Percentiles rank a stretch among this genome's conserved stretches.
Evolutionary conservation across 202 grass and related monocot species (phyloP).

Genomic region (Zoysia matrella): DNA sequence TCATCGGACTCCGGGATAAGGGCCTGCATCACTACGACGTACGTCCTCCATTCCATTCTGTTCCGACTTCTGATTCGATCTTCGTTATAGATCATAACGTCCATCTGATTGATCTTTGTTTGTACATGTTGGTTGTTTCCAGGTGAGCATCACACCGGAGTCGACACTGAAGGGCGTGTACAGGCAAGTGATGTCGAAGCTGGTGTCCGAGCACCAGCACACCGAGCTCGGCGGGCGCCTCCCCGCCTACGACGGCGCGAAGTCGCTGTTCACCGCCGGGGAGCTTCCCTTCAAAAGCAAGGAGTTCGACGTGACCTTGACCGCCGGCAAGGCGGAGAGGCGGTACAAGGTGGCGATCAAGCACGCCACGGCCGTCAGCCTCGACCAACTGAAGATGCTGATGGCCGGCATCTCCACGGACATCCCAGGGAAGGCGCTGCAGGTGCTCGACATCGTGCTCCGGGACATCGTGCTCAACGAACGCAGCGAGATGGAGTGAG

Average conservation of each 20-base stretch:
- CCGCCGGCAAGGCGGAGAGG: slow-evolving; percentile 40
- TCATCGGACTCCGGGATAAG: slow-evolving; percentile 57
- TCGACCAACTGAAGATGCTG: slow-evolving; percentile 55
- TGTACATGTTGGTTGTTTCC: not conserved
- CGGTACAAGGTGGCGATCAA: slow-evolving; percentile 62
- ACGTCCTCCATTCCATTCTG: not conserved
- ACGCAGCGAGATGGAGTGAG: slow-evolving; percentile 5
- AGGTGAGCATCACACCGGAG: slow-evolving; percentile 57
- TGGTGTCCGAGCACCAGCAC: slow-evolving; percentile 41
- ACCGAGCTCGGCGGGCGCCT: slow-evolving; percentile 47
- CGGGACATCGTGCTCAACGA: slow-evolving; percentile 53
- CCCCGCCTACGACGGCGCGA: slow-evolving; percentile 68
- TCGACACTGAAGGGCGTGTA: slow-evolving; percentile 12
- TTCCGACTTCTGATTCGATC: not conserved
- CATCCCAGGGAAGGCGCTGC: slow-evolving; percentile 58
- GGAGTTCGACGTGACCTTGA: slow-evolving; percentile 53
- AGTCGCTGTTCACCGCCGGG: slow-evolving; percentile 62
- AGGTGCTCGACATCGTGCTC: slow-evolving; percentile 70
- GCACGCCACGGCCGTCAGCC: slow-evolving; percentile 45
- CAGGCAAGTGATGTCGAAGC: slow-evolving; percentile 43
- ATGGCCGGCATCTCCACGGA: slow-evolving; percentile 46
- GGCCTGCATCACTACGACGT: slow-evolving; percentile 75
- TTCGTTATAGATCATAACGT: not conserved
- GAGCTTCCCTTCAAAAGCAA: slow-evolving; percentile 48
- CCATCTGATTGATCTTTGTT: not conserved